Evolutionary conservation across 2,329 filamentous ascomycete genomes (phyloP).

Genomic region (Grosmannia huntii): DNA sequence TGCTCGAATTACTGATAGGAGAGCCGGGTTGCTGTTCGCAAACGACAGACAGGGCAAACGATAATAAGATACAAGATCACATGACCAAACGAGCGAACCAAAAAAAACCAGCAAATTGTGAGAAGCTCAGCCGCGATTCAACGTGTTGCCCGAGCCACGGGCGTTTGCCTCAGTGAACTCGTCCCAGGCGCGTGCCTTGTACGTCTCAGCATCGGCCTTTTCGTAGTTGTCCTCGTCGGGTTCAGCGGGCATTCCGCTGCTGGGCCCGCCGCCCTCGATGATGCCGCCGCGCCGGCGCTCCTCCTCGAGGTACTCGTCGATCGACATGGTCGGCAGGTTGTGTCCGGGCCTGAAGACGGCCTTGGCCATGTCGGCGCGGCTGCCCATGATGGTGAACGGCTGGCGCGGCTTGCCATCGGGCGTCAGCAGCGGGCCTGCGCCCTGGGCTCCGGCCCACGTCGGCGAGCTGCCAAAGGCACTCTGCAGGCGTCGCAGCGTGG

Average conservation of each 20-base stretch:
- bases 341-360: slow-evolving; percentile 86
- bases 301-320: slow-evolving; percentile 94
- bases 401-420: slow-evolving; percentile 72
- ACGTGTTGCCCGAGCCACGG: slow-evolving; percentile 67
- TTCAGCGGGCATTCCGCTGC: slow-evolving; percentile 53
- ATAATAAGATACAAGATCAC: no score
- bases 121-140: slow-evolving; percentile 52
- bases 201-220: slow-evolving; percentile 77
- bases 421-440: slow-evolving; percentile 59
- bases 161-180: slow-evolving; percentile 87
- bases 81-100: no score
- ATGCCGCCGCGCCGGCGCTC: slow-evolving; percentile 75
- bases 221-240: slow-evolving; percentile 83
- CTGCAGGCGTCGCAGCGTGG: slow-evolving; percentile 37
- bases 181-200: slow-evolving; percentile 92
- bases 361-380: slow-evolving; percentile 59
- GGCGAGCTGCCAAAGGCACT: slow-evolving; percentile 25
- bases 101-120: no score
- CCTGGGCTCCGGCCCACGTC: not conserved
- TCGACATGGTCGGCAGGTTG: slow-evolving; percentile 91
- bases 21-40: no score
- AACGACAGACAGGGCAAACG: no score
- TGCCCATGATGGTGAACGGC: slow-evolving; percentile 77
- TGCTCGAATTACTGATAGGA: no score
- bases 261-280: slow-evolving; percentile 78